These are phyloP conservation scores for Takakia lepidozioides DNA, from an alignment of 225 moss, liverwort and hornwort genomes.

Conservation along the genomic window DNA sequence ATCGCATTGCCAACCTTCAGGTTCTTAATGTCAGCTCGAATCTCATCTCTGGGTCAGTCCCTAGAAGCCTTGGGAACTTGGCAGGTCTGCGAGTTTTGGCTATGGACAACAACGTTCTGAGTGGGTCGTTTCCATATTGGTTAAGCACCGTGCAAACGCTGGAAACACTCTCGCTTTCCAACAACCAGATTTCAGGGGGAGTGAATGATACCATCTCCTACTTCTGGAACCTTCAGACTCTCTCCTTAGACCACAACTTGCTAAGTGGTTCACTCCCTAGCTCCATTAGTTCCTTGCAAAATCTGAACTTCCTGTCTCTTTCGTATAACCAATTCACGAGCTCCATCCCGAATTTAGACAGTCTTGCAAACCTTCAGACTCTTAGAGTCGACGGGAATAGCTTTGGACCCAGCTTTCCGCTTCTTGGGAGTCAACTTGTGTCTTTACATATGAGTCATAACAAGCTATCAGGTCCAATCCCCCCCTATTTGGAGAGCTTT, in stretches of 20 bases:
- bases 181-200: conserved; percentile 45
- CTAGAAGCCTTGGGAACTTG: conserved; percentile 20
- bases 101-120: conserved; percentile 62
- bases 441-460: conserved; percentile 48
- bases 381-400: conserved; percentile 65
- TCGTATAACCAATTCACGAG: conserved; percentile 31
- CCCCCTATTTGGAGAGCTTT: conserved; percentile 18
- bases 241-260: conserved; percentile 44
- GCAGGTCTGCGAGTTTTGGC: conserved; percentile 44
- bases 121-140: conserved; percentile 56
- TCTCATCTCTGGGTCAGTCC: conserved; percentile 53
- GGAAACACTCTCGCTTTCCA: conserved; percentile 47
- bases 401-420: conserved; percentile 63
- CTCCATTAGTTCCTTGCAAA: conserved; percentile 15
- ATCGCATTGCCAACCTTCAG: conserved; percentile 35
- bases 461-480: conserved; percentile 38
- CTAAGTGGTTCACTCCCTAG: conserved; percentile 50
- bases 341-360: conserved; percentile 39
- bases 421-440: conserved; percentile 28
- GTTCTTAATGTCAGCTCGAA: conserved; percentile 72
- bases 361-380: conserved; percentile 30
- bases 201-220: conserved; percentile 33
- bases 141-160: conserved; percentile 39
- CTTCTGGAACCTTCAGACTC: conserved; percentile 26
- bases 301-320: conserved; percentile 17